Percentiles rank a stretch among this genome's conserved stretches.
Evolutionary conservation across 139 green algal species (phyloP).

Genomic region (Auxenochlorella pyrenoidosa): DNA sequence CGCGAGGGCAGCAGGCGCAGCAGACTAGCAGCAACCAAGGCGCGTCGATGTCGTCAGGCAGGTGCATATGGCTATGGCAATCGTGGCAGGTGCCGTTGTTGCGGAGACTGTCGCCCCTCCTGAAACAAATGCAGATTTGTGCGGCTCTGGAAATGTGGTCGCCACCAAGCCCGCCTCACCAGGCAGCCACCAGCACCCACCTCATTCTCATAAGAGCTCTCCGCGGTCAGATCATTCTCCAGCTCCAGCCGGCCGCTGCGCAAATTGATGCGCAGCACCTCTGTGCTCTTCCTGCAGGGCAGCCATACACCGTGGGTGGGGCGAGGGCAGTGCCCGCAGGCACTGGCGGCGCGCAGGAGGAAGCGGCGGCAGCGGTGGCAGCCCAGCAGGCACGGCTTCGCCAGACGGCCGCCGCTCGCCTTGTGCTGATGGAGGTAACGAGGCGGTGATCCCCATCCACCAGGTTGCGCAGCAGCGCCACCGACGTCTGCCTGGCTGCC

Average conservation of each 20-base stretch:
- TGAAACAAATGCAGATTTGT: neutral
- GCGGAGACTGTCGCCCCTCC: too few relatives aligned
- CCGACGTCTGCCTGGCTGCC: constrained; percentile 30
- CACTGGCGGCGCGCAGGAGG: too few relatives aligned
- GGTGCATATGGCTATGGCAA: too few relatives aligned
- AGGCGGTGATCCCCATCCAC: constrained; percentile 38
- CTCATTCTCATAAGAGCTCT: constrained; percentile 34
- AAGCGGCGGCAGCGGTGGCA: neutral
- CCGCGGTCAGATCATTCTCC: constrained; percentile 9
- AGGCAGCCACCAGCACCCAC: neutral
- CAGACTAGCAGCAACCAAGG: too few relatives aligned
- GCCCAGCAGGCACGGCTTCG: neutral
- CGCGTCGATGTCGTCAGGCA: too few relatives aligned
- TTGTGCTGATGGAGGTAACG: constrained; percentile 44
- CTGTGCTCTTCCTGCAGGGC: constrained; percentile 28
- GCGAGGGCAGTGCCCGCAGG: neutral
- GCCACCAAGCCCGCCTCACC: neutral
- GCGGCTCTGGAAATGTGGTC: neutral
- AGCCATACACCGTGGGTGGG: neutral
- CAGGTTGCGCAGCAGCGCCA: constrained; percentile 39
- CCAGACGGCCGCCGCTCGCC: neutral
- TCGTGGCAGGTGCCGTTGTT: too few relatives aligned
- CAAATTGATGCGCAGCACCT: constrained; percentile 31
- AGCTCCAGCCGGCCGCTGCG: constrained; percentile 17
- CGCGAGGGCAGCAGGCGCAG: too few relatives aligned